Evolutionary conservation across 768 basidiomycete genomes (phyloP).

Genomic region (Strobilomyces confusus): DNA sequence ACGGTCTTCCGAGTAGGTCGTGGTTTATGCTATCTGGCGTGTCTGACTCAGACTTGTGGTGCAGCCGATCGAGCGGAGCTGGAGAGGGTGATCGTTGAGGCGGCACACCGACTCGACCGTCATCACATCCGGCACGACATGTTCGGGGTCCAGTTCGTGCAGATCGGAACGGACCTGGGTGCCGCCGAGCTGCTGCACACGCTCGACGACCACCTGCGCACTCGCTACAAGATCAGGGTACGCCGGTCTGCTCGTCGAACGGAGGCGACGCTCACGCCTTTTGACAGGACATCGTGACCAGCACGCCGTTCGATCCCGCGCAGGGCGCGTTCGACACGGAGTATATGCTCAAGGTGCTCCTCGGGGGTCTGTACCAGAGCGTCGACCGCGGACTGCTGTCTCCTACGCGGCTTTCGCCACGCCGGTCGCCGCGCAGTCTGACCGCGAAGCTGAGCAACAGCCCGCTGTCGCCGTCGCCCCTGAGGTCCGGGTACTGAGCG

Average conservation of each 20-base stretch:
- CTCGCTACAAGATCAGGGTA: conserved; percentile 32
- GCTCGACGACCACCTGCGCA: conserved; percentile 37
- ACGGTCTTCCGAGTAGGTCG: conserved; percentile 38
- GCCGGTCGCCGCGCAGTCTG: conserved; percentile 8
- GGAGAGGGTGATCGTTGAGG: conserved; percentile 31
- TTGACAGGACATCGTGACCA: conserved; percentile 44
- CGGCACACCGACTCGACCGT: conserved; percentile 39
- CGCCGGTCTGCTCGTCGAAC: background rate
- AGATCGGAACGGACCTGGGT: conserved; percentile 38
- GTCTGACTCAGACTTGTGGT: background rate
- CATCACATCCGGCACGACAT: conserved; percentile 33
- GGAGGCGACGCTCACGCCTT: background rate
- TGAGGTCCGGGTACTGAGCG: conserved; percentile 14
- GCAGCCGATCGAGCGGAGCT: conserved; percentile 28
- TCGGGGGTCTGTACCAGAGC: conserved; percentile 23
- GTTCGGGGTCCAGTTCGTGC: conserved; percentile 45
- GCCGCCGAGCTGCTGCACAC: conserved; percentile 38
- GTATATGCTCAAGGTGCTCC: conserved; percentile 35
- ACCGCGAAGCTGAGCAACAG: conserved; percentile 5
- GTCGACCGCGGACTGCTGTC: conserved; percentile 15
- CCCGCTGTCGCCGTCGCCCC: conserved; percentile 4
- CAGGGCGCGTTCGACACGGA: conserved; percentile 31
- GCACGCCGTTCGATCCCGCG: conserved; percentile 35
- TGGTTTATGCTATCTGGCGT: background rate
- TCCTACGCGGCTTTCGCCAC: background rate